Conservation (phyloP, 2,329 filamentous ascomycete genomes). For the Epichloe brachyelytri region DNA sequence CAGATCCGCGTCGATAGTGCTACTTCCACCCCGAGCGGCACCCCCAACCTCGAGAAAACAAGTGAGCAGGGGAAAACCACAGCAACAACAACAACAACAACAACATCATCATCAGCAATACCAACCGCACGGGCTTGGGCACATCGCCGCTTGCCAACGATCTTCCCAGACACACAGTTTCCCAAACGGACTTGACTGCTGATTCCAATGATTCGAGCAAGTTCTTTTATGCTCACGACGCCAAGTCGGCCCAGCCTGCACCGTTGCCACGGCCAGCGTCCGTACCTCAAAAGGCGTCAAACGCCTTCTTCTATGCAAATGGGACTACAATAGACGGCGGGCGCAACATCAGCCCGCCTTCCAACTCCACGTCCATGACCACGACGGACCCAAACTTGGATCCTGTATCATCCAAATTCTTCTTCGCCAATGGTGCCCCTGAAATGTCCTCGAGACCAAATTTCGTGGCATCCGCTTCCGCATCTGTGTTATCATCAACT, state of each 20-base stretch:
- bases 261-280: constrained; percentile 25
- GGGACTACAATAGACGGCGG: constrained; percentile 29
- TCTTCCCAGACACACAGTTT: constrained; percentile 12
- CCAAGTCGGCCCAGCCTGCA: constrained; percentile 31
- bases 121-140: constrained; percentile 16
- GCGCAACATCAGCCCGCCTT: constrained; percentile 18
- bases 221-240: constrained; percentile 90
- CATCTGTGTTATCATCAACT: constrained; percentile 32
- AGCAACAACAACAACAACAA: neutral
- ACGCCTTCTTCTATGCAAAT: constrained; percentile 45
- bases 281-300: constrained; percentile 31
- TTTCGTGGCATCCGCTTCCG: constrained; percentile 25
- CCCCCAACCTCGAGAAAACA: constrained; percentile 34
- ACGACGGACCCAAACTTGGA: constrained; percentile 24
- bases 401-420: constrained; percentile 48
- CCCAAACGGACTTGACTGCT: constrained; percentile 15
- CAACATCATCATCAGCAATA: constrained; percentile 1
- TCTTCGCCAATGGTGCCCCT: constrained; percentile 57
- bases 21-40: constrained; percentile 51
- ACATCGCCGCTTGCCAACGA: constrained; percentile 21
- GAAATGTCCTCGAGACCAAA: constrained; percentile 28
- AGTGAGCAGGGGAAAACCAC: constrained; percentile 27
- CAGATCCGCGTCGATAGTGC: constrained; percentile 59
- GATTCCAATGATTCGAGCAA: constrained; percentile 31
- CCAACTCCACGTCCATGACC: constrained; percentile 20